Evolutionary conservation across 305 asterid genomes (phyloP).

Genomic region (Stenogyne calaminthoides): DNA sequence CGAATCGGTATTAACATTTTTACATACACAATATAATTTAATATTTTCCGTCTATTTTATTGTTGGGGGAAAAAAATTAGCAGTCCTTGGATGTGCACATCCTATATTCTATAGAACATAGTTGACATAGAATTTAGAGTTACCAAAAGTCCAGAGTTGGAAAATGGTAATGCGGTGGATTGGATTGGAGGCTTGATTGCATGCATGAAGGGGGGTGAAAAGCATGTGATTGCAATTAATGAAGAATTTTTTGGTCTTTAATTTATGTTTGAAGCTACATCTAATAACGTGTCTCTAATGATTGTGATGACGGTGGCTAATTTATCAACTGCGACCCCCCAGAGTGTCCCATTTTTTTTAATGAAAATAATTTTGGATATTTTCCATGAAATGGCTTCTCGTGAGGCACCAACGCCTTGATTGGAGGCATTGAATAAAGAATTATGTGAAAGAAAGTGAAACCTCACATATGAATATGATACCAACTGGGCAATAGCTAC

Average conservation of each 20-base stretch:
- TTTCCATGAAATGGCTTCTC: neutral
- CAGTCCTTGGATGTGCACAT: too few species aligned
- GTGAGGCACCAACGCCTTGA: slow-evolving; percentile 12
- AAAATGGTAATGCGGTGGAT: slow-evolving; percentile 15
- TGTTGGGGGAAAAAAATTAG: too few species aligned
- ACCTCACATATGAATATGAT: neutral
- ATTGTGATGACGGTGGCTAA: slow-evolving; percentile 33
- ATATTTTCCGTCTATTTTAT: too few species aligned
- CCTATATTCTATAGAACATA: too few species aligned
- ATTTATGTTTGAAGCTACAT: too few species aligned
- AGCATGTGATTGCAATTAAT: slow-evolving; percentile 30
- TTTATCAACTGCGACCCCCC: neutral
- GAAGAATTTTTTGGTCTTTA: neutral
- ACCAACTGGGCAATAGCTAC: slow-evolving; percentile 27
- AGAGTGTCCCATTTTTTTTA: neutral
- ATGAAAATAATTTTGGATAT: neutral
- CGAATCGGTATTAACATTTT: too few species aligned
- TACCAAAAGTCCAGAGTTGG: too few species aligned
- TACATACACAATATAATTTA: too few species aligned
- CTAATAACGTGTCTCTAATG: slow-evolving; percentile 29
- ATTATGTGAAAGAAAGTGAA: too few species aligned
- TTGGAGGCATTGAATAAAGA: neutral
- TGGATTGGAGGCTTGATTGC: slow-evolving; percentile 30
- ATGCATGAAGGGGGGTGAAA: slow-evolving; percentile 17
- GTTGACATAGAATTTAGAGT: too few species aligned